phyloP scores from a whole-genome alignment of 352 stramenopile genomes.

The Stramenopiles sp. region DNA sequence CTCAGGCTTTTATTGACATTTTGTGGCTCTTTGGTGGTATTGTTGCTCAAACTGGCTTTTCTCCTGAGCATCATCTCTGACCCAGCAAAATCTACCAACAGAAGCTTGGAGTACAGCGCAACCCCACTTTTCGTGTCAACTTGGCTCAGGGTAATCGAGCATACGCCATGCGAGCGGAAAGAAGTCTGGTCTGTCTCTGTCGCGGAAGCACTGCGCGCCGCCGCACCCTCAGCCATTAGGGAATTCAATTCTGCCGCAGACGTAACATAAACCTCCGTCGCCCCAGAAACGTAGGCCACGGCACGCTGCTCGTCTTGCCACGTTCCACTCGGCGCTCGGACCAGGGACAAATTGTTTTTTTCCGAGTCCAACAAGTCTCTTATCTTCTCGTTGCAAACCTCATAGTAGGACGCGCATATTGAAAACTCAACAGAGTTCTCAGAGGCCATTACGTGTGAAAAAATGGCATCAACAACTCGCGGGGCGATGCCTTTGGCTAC shows the following conservation, averaged over 20 bases:
- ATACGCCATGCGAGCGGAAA: not conserved
- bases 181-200: not conserved
- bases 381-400: too few species aligned
- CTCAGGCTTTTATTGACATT: not conserved
- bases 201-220: not conserved
- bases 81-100: not conserved
- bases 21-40: not conserved
- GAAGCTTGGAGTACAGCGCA: not conserved
- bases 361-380: not conserved
- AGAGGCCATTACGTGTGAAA: not conserved
- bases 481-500: not conserved
- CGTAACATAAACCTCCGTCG: not conserved
- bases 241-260: not conserved
- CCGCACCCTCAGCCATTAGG: not conserved
- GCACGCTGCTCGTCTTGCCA: too few species aligned
- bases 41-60: not conserved
- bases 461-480: not conserved
- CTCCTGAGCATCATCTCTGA: not conserved
- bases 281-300: not conserved
- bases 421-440: not conserved
- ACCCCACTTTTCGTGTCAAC: not conserved
- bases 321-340: not conserved
- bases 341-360: not conserved
- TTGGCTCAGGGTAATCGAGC: not conserved
- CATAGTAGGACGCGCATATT: not conserved